Conservation (phyloP, 179 eudicot species). For the Silene noctiflora region DNA sequence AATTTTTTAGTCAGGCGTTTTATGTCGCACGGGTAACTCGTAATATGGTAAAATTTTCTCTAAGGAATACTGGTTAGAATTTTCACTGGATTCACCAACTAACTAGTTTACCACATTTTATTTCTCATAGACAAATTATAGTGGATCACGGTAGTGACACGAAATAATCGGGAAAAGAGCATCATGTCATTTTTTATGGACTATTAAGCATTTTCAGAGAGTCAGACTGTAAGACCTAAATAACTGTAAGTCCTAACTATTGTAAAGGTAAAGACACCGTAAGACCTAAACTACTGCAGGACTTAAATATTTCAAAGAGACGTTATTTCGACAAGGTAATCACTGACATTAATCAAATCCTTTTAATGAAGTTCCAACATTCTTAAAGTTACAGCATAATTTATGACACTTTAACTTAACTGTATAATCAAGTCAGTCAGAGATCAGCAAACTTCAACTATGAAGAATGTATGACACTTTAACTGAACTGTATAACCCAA, state of each 20-base stretch:
- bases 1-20: too few relatives aligned
- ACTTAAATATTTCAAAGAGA: too few relatives aligned
- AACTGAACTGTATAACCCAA: too few relatives aligned
- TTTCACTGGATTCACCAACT: not conserved
- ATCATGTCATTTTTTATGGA: not conserved
- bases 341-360: not conserved
- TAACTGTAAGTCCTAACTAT: not conserved
- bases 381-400: not conserved
- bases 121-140: not conserved
- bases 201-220: not conserved
- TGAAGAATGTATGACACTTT: too few relatives aligned
- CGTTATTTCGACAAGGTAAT: too few relatives aligned
- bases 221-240: not conserved
- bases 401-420: not conserved
- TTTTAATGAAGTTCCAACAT: not conserved
- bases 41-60: not conserved
- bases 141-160: not conserved
- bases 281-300: not conserved
- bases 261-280: not conserved
- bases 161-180: too few relatives aligned
- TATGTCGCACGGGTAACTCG: too few relatives aligned
- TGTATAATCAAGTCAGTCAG: not conserved
- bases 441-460: not conserved
- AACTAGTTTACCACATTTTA: not conserved
- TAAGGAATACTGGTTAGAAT: not conserved